Percentiles rank a stretch among this genome's conserved stretches.
Evolutionary conservation across 306 rosid genomes (phyloP).

Genomic region (Malus asiatica): DNA sequence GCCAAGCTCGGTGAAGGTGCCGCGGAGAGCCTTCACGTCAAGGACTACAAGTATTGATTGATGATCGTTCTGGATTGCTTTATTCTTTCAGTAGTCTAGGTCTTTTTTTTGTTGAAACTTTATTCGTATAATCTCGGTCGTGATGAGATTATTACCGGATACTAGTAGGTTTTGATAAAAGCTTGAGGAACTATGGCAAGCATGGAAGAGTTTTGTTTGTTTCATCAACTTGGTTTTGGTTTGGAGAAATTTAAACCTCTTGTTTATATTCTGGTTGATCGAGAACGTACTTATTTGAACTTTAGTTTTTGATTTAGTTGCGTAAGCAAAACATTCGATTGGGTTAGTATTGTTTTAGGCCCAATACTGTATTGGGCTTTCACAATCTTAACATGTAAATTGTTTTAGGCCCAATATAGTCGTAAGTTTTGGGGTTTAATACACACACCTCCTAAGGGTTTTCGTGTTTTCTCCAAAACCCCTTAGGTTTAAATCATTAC

Average conservation of each 20-base stretch:
- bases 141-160: not conserved
- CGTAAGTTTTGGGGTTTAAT: too few relatives aligned
- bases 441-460: too few relatives aligned
- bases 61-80: not conserved
- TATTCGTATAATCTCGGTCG: not conserved
- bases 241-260: not conserved
- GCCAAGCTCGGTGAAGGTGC: conserved; percentile 57
- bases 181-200: conserved; percentile 4
- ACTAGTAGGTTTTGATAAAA: not conserved
- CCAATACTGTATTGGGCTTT: not conserved
- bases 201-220: not conserved
- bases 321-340: too few relatives aligned
- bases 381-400: not conserved
- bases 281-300: not conserved
- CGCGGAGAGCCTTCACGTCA: conserved; percentile 57
- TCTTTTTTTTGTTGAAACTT: not conserved
- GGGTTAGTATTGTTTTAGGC: not conserved
- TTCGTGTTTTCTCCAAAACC: too few relatives aligned
- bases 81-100: not conserved
- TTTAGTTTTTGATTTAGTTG: too few relatives aligned
- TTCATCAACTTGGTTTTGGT: not conserved
- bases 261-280: not conserved
- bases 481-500: too few relatives aligned
- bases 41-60: conserved; percentile 42
- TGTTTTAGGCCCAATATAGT: too few relatives aligned